These are phyloP conservation scores for Guadua angustifolia DNA, from an alignment of 176 grass and related monocot species.

Conservation along the genomic window DNA sequence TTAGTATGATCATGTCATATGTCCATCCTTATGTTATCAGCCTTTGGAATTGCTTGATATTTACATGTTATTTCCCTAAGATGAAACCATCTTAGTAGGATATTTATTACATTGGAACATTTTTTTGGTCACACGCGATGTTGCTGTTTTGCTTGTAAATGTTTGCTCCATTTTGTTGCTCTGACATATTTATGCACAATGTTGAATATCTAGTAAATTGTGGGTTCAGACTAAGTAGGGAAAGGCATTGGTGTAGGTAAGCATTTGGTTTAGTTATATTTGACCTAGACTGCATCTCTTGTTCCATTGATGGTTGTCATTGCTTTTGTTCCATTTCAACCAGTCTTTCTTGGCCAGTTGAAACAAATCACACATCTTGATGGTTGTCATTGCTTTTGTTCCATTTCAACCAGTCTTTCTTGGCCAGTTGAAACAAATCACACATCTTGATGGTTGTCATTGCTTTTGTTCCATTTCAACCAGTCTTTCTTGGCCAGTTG, in stretches of 20 bases:
- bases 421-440: constrained; percentile 9
- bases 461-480: constrained; percentile 15
- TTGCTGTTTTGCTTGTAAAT: constrained; percentile 29
- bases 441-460: constrained; percentile 1
- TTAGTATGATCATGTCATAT: constrained; percentile 24
- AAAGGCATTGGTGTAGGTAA: background rate
- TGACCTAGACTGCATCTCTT: background rate
- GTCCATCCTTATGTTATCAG: constrained; percentile 5
- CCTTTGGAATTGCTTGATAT: constrained; percentile 5
- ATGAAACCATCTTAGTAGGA: constrained; percentile 26
- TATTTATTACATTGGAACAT: background rate
- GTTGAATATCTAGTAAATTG: constrained; percentile 22
- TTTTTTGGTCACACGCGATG: background rate
- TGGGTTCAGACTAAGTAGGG: background rate
- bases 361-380: constrained; percentile 21
- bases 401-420: background rate
- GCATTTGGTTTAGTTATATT: background rate
- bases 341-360: background rate
- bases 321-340: constrained; percentile 14
- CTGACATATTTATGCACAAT: background rate
- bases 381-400: constrained; percentile 29
- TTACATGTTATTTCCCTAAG: background rate
- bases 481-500: background rate
- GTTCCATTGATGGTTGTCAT: background rate
- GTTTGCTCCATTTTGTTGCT: constrained; percentile 10